Percentiles rank a stretch among this genome's conserved stretches.
phyloP scores from a whole-genome alignment of 208 protist genomes.

The Trypanosoma platydactyli region DNA sequence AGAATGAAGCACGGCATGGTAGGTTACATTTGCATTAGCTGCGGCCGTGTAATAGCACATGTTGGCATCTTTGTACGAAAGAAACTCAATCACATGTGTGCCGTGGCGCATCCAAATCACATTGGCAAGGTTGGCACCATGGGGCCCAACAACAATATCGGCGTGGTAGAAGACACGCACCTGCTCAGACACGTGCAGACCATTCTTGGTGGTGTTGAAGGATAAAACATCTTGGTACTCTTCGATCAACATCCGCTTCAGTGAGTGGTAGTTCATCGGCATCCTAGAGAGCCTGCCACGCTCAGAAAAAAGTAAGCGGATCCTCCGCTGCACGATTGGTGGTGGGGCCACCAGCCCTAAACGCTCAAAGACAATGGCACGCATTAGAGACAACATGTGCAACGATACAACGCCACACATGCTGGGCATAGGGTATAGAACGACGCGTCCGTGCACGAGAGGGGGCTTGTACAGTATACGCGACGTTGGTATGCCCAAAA shows the following conservation, averaged over 20 bases:
- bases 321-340: background rate
- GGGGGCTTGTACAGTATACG: conserved; percentile 9
- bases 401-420: conserved; percentile 25
- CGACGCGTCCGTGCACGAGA: conserved; percentile 9
- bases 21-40: conserved; percentile 18
- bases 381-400: conserved; percentile 21
- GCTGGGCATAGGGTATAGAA: conserved; percentile 29
- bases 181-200: conserved; percentile 11
- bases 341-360: conserved; percentile 8
- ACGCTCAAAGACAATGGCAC: conserved; percentile 31
- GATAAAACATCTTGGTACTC: conserved; percentile 9
- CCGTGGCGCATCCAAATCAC: conserved; percentile 31
- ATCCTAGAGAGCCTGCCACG: conserved; percentile 23
- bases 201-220: background rate
- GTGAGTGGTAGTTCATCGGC: conserved; percentile 26
- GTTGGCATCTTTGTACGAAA: conserved; percentile 28
- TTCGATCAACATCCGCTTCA: conserved; percentile 22
- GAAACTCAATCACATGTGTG: conserved; percentile 32
- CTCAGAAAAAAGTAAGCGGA: conserved; percentile 31
- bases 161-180: conserved; percentile 25
- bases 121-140: conserved; percentile 43
- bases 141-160: conserved; percentile 32
- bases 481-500: conserved; percentile 28
- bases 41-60: conserved; percentile 42
- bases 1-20: conserved; percentile 30